A percentile compares a stretch with the other conserved stretches of the same genome.
phyloP scores from a whole-genome alignment of 176 grass and related monocot genomes.

The Lolium rigidum region DNA sequence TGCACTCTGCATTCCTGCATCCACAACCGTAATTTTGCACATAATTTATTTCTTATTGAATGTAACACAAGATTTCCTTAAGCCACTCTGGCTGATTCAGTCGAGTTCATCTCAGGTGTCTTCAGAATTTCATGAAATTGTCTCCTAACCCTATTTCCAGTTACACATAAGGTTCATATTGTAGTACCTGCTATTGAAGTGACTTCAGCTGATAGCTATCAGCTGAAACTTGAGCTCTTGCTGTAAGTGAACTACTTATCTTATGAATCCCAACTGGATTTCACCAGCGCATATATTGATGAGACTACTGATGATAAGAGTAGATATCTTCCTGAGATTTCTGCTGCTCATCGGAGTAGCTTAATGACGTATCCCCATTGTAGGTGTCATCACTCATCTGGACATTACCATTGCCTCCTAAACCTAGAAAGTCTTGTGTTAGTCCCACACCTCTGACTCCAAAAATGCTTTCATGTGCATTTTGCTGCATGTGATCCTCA shows the following conservation, averaged over 20 bases:
- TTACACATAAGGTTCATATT: not conserved
- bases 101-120: not conserved
- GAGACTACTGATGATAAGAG: constrained; percentile 11
- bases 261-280: constrained; percentile 18
- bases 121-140: constrained; percentile 23
- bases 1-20: constrained; percentile 8
- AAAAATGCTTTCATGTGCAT: constrained; percentile 20
- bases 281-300: constrained; percentile 7
- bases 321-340: constrained; percentile 33
- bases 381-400: constrained; percentile 6
- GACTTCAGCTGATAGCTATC: not conserved
- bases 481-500: constrained; percentile 30
- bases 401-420: constrained; percentile 23
- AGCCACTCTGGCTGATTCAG: not conserved
- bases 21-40: not conserved
- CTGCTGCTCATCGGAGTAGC: constrained; percentile 35
- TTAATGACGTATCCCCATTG: constrained; percentile 16
- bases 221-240: constrained; percentile 22
- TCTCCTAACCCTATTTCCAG: not conserved
- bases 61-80: constrained; percentile 38
- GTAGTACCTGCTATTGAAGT: constrained; percentile 7
- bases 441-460: constrained; percentile 27
- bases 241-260: constrained; percentile 24
- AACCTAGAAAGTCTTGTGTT: constrained; percentile 47
- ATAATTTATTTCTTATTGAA: constrained; percentile 15